Conservation (phyloP, 2,329 filamentous ascomycete genomes). For the Cordyceps cicadae region DNA sequence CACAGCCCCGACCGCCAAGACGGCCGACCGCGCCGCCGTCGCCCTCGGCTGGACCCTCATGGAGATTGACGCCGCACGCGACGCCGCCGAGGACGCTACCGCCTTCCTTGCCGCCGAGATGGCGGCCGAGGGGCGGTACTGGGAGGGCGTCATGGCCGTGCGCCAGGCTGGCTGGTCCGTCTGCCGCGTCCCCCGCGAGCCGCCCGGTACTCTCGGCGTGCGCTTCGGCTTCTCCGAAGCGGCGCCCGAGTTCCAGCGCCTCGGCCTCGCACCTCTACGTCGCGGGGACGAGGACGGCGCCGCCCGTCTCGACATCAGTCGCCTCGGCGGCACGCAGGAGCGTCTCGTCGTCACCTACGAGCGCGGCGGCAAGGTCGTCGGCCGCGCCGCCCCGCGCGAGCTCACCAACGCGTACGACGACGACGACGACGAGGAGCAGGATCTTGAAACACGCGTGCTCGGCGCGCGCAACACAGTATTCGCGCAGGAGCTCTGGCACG, state of each 20-base stretch:
- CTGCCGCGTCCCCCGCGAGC: slow-evolving; percentile 65
- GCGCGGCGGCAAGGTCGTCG: slow-evolving; percentile 48
- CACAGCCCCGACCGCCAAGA: slow-evolving; percentile 45
- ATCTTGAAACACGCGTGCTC: slow-evolving; percentile 60
- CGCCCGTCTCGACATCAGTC: slow-evolving; percentile 62
- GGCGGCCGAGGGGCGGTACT: slow-evolving; percentile 73
- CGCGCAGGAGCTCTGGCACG: slow-evolving; percentile 82
- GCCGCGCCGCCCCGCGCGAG: slow-evolving; percentile 41
- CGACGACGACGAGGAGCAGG: slow-evolving; percentile 33
- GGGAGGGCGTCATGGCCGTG: slow-evolving; percentile 75
- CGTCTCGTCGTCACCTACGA: slow-evolving; percentile 61
- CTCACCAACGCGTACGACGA: slow-evolving; percentile 35
- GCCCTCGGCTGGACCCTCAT: slow-evolving; percentile 69
- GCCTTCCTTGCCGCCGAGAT: slow-evolving; percentile 69
- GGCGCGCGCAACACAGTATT: slow-evolving; percentile 73
- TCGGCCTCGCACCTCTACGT: slow-evolving; percentile 73
- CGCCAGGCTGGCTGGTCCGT: slow-evolving; percentile 82
- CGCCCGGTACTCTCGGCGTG: slow-evolving; percentile 58
- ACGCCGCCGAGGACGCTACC: slow-evolving; percentile 64
- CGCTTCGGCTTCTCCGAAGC: slow-evolving; percentile 82
- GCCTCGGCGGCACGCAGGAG: slow-evolving; percentile 42
- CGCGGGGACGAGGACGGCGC: slow-evolving; percentile 65
- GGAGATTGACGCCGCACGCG: slow-evolving; percentile 65
- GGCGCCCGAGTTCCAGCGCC: slow-evolving; percentile 51
- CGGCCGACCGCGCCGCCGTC: slow-evolving; percentile 48